Evolutionary conservation across 257 asterid species (phyloP), one percentile per base, ranked within the genome.

Genomic region (Anisodus tanguticus): DNA sequence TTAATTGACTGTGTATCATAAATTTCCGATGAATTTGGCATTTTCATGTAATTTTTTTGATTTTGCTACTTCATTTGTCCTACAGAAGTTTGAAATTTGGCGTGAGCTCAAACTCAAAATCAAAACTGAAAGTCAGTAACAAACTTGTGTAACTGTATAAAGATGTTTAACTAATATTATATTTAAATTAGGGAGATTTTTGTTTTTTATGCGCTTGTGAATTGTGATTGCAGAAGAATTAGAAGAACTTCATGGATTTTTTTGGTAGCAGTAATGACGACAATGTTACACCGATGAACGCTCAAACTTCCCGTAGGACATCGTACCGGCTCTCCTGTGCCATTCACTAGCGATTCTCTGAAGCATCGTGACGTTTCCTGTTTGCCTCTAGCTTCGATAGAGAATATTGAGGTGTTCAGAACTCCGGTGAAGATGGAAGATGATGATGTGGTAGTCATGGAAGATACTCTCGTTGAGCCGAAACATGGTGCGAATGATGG

Each of bases 371-470:
- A 80, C 63, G 81, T 83, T 66, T 80, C 51, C 49, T 43, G 82
- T 62, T 63, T 82, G 39, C 83, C 87, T 6, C 80, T 85, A 54
- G 67, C 85, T 70, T 59, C 87, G n/a, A 69, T 86, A n/a, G 89
- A 88, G 71, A 85, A 82, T 13, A 31, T 87, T 53, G 87, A 49
- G 66, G 35, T 80, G 78, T 87, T 88, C 84, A 60, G 26, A 26
- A 71, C 91, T 83, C 92, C 92, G 82, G 84, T 91, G 88, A 92
- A 91, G 86, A 87, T 89, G 13, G 95, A 92, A 92, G 26, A 22
- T 22, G 97, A 95, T 86, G 97, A 91, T 64, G 97, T 92, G 62
- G 85, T 93, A 60, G 95, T 95, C 39, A 93, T 93, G 95, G 97
- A 93, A 85, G 97, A 97, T 79, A 89, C 92, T 88, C 92, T 92